Base-by-base conservation (phyloP, 768 basidiomycete genomes). In the Clitopilus passeckerianus region DNA sequence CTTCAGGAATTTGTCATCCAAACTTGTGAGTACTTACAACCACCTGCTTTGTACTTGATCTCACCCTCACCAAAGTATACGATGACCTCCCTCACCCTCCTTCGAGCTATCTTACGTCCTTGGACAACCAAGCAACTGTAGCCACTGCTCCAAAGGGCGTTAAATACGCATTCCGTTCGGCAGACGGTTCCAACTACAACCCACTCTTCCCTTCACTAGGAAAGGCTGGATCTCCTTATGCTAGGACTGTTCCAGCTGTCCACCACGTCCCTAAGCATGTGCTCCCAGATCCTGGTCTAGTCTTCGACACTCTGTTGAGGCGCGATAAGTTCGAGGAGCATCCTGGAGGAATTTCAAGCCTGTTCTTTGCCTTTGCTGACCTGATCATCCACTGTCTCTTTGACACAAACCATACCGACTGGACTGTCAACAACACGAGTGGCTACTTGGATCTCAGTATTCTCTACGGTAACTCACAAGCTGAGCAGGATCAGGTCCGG, bases 1-100 rank as follows among this genome's bases (percentile, higher is more conserved):
- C 65, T 86, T 12, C 81, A 90, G 65, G 70, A 80, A 54, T 58
- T 72, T 57, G 74, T 83, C 58, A 84, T 90, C 46, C 74, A 72
- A 57, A 70, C 86, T 53, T 74, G 89, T 90, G 67, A 66, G 87
- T 76, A 22, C 24, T 56, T 43, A 52, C 50, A 35, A 18, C 20
- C 16, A 50, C 27, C 27, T 30, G 7, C 27, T 30, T 30, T 30
- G 27, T 30, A 30, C 27, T 30, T 30, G 27, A 30, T 30, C 27
- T 30, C 27, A 30, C 27, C 27, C 27, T 7, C 27, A 30, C 27
- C 27, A 7, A 69, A 89, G 87, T 91, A 43, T 91, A 86, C 77
- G 85, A 87, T 61, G 91, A 91, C 70, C 81, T 93, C 34, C 89
- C 90, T 2, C 91, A 91, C 62, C 90, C 90, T 5, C 86, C 89